Base-by-base conservation (phyloP, 371 early-diverging fungal species). In the Rhizopus stolonifer region DNA sequence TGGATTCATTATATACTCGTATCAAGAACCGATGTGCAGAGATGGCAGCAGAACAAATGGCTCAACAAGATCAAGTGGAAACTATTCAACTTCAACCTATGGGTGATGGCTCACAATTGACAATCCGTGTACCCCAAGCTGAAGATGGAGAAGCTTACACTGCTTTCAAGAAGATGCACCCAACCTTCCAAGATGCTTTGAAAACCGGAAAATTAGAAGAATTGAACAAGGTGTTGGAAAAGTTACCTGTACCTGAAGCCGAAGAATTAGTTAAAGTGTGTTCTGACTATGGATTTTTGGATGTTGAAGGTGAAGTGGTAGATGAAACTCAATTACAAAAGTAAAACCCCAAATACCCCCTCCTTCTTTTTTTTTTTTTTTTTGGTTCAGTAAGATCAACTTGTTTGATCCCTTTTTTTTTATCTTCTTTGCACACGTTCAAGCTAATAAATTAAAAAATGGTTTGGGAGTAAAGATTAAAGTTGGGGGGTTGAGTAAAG, bases 151-250 rank as follows among this genome's bases (percentile, higher is more conserved):
- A 79, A 31, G 69, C 80, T 17, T 74, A 84, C 34, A 79, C 84
- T 50, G 81, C 87, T 34, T 97, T 89, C 65, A 64, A 62, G 4
- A 64, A 69, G 0, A 66, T 97, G 23, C 93, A 95, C 0, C 67
- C 61, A 0, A 63, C 77, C 13, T 89, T 94, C 64, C 90, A 87
- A 54, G 79, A 80, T 11, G 95, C 93, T 0, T 67, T 96, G 3
- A 67, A 87, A 44, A 77, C 82, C 0, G 87, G 86, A 13, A 85
- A 89, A 19, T 64, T 95, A 17, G 91, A 90, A 3, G 84, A 82
- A 25, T 84, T 96, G 44, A 95, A 95, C 77, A 86, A 80, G 51
- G 88, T 81, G 11, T 67, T 96, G 36, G 87, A 83, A 23, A 78
- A 75, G 23, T 74, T 84, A 56, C 60, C 76, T 6, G 84, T 85